phyloP scores from a whole-genome alignment of 2,329 filamentous ascomycete species.

The Neonectria sp. region DNA sequence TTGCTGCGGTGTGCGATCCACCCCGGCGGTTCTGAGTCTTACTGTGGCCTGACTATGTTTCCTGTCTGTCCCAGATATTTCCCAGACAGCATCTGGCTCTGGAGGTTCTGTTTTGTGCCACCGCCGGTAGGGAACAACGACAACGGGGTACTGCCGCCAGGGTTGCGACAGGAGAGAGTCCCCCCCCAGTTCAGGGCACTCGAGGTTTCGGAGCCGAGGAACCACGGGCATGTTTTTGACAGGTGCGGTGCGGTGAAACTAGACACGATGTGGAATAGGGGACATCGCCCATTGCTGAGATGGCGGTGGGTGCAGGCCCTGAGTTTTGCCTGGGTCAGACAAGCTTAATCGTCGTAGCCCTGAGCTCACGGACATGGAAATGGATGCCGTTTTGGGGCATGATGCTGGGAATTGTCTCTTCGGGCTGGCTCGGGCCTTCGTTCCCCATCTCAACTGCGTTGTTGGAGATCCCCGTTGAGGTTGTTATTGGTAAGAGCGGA shows the following conservation, averaged over 20 bases:
- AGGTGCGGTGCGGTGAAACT: slow-evolving; percentile 38
- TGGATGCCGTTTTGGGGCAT: slow-evolving; percentile 44
- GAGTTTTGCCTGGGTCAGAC: slow-evolving; percentile 39
- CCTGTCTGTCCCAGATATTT: slow-evolving; percentile 10
- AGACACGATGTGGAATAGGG: slow-evolving; percentile 46
- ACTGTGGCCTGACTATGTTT: slow-evolving; percentile 42
- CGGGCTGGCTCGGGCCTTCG: slow-evolving; percentile 24
- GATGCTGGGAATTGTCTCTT: slow-evolving; percentile 31
- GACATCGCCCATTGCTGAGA: slow-evolving; percentile 34
- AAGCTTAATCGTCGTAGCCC: slow-evolving; percentile 43
- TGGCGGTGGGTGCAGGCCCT: slow-evolving; percentile 42
- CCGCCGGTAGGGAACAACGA: slow-evolving; percentile 1
- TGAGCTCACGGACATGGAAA: slow-evolving; percentile 30
- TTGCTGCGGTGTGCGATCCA: slow-evolving; percentile 20
- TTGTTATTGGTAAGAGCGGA: neutral
- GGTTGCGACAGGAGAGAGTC: slow-evolving; percentile 10
- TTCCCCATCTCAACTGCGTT: slow-evolving; percentile 7
- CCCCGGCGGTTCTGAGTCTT: slow-evolving; percentile 30
- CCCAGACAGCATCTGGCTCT: slow-evolving; percentile 25
- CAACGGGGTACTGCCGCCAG: slow-evolving; percentile 11
- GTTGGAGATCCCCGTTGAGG: slow-evolving; percentile 12
- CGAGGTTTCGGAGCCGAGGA: slow-evolving; percentile 26
- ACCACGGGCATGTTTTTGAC: slow-evolving; percentile 25
- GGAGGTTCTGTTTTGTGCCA: neutral
- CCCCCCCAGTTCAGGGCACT: neutral